Evolutionary conservation across 176 grass and related monocot genomes (phyloP), one percentile per base, ranked within the genome.

Genomic region (Zea luxurians): DNA sequence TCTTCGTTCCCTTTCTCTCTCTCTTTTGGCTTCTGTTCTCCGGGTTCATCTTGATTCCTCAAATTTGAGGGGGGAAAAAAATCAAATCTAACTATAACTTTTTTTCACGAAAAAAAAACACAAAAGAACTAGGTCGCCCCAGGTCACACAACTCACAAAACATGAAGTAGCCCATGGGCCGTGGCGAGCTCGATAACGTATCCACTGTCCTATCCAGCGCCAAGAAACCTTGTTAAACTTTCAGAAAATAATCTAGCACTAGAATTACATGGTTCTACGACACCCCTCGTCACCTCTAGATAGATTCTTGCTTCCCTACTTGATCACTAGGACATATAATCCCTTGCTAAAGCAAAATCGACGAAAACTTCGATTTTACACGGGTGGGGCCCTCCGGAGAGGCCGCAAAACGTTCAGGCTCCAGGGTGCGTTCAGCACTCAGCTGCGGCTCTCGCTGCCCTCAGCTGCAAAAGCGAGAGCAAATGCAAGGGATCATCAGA

Each of bases 401-500:
- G 37, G 45, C 20, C 5, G 27, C 70, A 85, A 55, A 66, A 72
- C 21, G 69, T 66, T 3, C 61, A 45, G 3, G 4, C 0, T 27
- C 27, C 27, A 20, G 54, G 7, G 27, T 27, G 27, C 27, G 72
- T 37, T 88, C 67, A 91, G 54, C 82, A 87, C 46, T 81, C 78
- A 0, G 66, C 65, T 10, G 84, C 87, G 43, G 82, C 71, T 81
- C 83, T 83, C 65, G 64, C 66, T 2, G 84, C 83, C 83, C 85
- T 73, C 60, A 90, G 63, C 93, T 97, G 85, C 70, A 79, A 78
- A 63, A 68, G 77, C 36, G 55, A 65, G 66, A 82, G 20, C 15
- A 17, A 0, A 43, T 11, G 4, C 12, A 20, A 48, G 3, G 2
- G 34, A 48, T 84, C 81, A 60, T 42, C 36, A 37, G 36, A 64